phyloP scores from a whole-genome alignment of 306 rosid species.

The Phaseolus lunatus region DNA sequence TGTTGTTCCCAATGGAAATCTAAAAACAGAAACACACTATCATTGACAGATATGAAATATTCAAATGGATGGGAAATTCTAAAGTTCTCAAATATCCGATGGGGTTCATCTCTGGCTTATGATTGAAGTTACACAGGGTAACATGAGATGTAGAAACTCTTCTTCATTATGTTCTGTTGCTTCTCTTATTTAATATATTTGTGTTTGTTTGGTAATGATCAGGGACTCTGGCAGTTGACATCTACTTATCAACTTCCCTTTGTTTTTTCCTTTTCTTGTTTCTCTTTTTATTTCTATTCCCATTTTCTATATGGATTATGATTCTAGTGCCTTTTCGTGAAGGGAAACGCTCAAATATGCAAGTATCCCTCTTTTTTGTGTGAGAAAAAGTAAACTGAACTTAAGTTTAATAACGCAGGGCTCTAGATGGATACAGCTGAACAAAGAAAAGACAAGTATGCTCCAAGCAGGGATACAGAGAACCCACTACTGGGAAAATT shows the following conservation, averaged over 20 bases:
- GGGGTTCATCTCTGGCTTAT: conserved; percentile 25
- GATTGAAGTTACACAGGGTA: conserved; percentile 1
- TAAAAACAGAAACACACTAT: background rate
- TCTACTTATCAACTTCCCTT: conserved; percentile 14
- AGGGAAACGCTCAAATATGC: background rate
- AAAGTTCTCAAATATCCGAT: background rate
- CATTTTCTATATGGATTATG: background rate
- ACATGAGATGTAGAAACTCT: conserved; percentile 13
- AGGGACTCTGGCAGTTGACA: conserved; percentile 1
- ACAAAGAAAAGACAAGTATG: conserved; percentile 43
- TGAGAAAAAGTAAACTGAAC: conserved; percentile 36
- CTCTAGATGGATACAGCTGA: conserved; percentile 52
- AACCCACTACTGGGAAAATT: conserved; percentile 56
- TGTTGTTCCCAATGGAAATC: background rate
- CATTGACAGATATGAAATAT: background rate
- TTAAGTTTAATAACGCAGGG: conserved; percentile 47
- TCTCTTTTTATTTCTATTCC: conserved; percentile 20
- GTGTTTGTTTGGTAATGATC: background rate
- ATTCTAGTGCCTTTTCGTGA: background rate
- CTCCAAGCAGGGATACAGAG: conserved; percentile 47
- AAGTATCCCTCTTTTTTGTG: conserved; percentile 22
- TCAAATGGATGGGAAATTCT: background rate
- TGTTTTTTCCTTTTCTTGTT: background rate
- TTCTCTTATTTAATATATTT: background rate
- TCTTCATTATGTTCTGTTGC: conserved; percentile 12